Evolutionary conservation across 352 stramenopile genomes (phyloP), one percentile per base, ranked within the genome.

Genomic region (Pythium insidiosum): DNA sequence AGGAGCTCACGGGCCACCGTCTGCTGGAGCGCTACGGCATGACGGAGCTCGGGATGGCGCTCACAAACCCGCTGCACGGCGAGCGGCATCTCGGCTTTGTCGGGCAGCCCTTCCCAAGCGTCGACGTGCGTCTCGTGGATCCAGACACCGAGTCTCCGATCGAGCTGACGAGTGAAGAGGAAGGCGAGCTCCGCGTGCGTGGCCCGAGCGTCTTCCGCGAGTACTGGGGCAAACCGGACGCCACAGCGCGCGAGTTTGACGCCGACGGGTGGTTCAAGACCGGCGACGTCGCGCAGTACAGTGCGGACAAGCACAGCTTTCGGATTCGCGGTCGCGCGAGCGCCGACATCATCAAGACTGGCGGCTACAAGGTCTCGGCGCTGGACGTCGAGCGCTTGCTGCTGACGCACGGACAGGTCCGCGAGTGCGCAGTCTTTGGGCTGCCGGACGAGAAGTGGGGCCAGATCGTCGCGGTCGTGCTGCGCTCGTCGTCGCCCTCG

Each of bases 291-390:
- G 85, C 76, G 4, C 71, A 90, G 47, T 95, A 82, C 50, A 81
- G 68, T 56, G 50, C 65, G 9, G 67, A 71, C 15, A 56, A 66
- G 1, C 35, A 84, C n/a, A 92, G 73, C 47, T 97, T 94, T 53
- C 69, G 73, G 22, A 95, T 97, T 29, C 63, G 94, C 20, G 89
- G 89, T 4, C 82, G 89, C 29, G 72, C 78, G 5, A 92, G 71
- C 29, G 83, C 80, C n/a, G 89, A 97, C 44, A 97, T 97, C 48
- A 74, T 97, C 39, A 97, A 97, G 56, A 80, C 55, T n/a, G 74
- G 67, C 10, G 89, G 89, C 5, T 94, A 96, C 69, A 97, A 97
- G 53, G 68, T 97, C 24, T 96, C 84, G 21, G 88, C 89, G 19
- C 62, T 97, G 24, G 88, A 97, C 53, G 73, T 96, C 16, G 89